Conservation (phyloP, 352 stramenopile genomes). For the Pythium dissimile region DNA sequence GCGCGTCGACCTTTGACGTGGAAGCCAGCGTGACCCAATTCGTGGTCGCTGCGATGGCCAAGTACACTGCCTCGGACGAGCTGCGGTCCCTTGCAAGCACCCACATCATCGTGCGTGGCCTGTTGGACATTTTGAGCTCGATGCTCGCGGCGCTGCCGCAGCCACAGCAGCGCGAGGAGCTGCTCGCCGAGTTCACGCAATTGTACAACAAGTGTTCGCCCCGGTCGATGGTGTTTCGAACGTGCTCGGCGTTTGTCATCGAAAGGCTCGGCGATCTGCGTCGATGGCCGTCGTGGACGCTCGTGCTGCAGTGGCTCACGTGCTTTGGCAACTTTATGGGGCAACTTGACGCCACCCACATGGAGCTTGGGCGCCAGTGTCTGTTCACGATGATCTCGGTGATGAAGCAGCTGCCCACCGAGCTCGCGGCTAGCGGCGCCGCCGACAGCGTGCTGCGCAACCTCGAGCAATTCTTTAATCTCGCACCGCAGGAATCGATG, state of each 20-base stretch:
- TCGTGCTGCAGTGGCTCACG: constrained; percentile 67
- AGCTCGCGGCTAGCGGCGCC: constrained; percentile 36
- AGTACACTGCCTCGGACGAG: constrained; percentile 62
- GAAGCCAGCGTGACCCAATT: constrained; percentile 50
- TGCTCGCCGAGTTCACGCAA: constrained; percentile 57
- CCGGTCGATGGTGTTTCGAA: constrained; percentile 68
- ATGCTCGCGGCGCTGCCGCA: constrained; percentile 26
- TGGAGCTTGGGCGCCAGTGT: constrained; percentile 53
- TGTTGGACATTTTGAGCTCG: constrained; percentile 60
- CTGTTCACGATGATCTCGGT: constrained; percentile 71
- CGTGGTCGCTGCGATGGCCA: constrained; percentile 50
- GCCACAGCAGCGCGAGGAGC: constrained; percentile 28
- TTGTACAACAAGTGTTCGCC: constrained; percentile 68
- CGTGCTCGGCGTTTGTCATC: constrained; percentile 69
- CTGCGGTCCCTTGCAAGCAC: constrained; percentile 50
- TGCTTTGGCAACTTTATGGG: constrained; percentile 63
- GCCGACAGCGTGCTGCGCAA: constrained; percentile 57
- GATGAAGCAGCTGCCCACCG: constrained; percentile 69
- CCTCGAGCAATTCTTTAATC: constrained; percentile 61
- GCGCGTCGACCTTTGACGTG: constrained; percentile 21
- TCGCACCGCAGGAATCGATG: constrained; percentile 25
- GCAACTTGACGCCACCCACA: constrained; percentile 54
- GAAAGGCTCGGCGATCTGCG: constrained; percentile 48
- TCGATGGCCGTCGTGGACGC: constrained; percentile 45
- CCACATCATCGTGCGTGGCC: constrained; percentile 50